Evolutionary conservation across 2,329 filamentous ascomycete genomes (phyloP).

Genomic region (Penicillium sp.): DNA sequence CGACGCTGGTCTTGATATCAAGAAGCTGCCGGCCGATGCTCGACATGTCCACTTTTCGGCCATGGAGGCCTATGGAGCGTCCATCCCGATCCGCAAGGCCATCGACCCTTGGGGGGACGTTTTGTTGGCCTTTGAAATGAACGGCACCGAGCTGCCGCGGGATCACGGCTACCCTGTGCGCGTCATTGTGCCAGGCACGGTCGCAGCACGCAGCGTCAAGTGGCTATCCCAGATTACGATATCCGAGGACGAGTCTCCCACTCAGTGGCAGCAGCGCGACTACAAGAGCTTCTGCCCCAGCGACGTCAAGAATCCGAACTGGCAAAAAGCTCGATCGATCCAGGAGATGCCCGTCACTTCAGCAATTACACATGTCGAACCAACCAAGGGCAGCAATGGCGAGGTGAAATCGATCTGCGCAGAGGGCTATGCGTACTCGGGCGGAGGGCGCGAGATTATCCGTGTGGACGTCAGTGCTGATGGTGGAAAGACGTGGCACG

Average conservation of each 20-base stretch:
- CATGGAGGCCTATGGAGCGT: constrained; percentile 63
- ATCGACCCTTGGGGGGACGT: constrained; percentile 65
- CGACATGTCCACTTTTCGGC: constrained; percentile 62
- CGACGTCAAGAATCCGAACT: constrained; percentile 58
- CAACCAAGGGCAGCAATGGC: not conserved
- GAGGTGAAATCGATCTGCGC: constrained; percentile 31
- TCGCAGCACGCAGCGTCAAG: constrained; percentile 69
- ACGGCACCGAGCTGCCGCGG: constrained; percentile 61
- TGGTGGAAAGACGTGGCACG: constrained; percentile 64
- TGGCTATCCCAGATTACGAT: constrained; percentile 68
- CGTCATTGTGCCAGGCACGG: constrained; percentile 64
- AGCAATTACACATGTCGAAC: constrained; percentile 56
- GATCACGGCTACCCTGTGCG: constrained; percentile 69
- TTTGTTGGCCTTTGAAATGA: constrained; percentile 66
- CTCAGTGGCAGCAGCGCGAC: constrained; percentile 67
- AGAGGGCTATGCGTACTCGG: constrained; percentile 68
- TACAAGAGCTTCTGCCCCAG: constrained; percentile 72
- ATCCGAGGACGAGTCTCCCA: constrained; percentile 66
- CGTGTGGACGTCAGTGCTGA: constrained; percentile 70
- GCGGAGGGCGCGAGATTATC: constrained; percentile 65
- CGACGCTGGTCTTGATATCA: constrained; percentile 55
- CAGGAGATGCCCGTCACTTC: constrained; percentile 70
- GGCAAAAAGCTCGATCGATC: constrained; percentile 64
- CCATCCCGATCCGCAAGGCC: constrained; percentile 61
- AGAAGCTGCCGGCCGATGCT: constrained; percentile 36